Conservation (phyloP, 345 rosid genomes). For the Melaleuca quinquenervia region DNA sequence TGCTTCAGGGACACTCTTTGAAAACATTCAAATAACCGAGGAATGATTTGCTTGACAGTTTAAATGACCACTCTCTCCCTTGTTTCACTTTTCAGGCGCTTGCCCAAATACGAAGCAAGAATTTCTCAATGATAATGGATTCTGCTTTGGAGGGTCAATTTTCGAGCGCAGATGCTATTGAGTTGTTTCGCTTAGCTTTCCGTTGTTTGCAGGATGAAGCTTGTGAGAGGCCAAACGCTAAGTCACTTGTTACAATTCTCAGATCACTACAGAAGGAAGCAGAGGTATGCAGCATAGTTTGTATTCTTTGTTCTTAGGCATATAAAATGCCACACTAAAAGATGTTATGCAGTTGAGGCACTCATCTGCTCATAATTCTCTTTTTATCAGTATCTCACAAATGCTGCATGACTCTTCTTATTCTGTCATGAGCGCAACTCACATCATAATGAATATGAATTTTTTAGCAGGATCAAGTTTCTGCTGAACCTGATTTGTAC, state of each 20-base stretch:
- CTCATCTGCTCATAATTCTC: not conserved
- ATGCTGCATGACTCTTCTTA: not conserved
- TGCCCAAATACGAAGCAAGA: conserved; percentile 35
- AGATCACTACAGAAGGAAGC: conserved; percentile 32
- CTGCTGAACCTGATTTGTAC: not conserved
- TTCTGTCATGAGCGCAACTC: not conserved
- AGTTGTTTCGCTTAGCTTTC: conserved; percentile 32
- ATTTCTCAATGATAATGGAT: conserved; percentile 35
- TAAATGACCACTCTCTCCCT: not conserved
- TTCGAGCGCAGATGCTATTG: conserved; percentile 39
- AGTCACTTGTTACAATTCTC: conserved; percentile 33
- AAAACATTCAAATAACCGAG: not conserved
- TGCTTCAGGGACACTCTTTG: not conserved
- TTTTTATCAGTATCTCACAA: not conserved
- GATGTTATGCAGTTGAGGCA: not conserved
- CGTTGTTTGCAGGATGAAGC: conserved; percentile 43
- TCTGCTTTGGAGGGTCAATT: conserved; percentile 40
- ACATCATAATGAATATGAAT: not conserved
- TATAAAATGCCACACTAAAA: not conserved
- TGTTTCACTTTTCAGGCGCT: conserved; percentile 25
- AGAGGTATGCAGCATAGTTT: conserved; percentile 13
- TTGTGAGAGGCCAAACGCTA: conserved; percentile 38
- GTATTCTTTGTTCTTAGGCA: not conserved
- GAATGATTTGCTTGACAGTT: not conserved
- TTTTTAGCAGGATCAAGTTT: not conserved